A percentile compares a stretch with the other conserved stretches of the same genome.
Conservation (phyloP, 2,329 filamentous ascomycete genomes). For the Chrysoporthe puriensis region DNA sequence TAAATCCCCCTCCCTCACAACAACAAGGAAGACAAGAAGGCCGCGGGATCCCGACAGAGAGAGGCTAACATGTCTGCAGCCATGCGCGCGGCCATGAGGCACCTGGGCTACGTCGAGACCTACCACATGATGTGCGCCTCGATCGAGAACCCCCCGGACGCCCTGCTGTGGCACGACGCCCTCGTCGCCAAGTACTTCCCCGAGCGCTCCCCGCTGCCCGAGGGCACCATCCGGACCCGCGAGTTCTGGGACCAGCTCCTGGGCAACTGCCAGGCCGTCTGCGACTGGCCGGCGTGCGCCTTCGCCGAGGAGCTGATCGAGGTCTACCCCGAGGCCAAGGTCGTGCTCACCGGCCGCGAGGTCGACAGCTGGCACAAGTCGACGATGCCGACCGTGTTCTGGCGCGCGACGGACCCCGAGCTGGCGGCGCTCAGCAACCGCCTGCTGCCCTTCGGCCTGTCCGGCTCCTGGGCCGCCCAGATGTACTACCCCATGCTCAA, state of each 20-base stretch:
- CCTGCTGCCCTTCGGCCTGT: conserved; percentile 49
- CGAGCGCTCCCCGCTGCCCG: conserved; percentile 56
- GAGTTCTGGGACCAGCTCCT: conserved; percentile 72
- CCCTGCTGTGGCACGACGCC: conserved; percentile 72
- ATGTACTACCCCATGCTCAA: conserved; percentile 73
- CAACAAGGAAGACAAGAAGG: too few species aligned
- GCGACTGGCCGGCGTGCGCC: conserved; percentile 69
- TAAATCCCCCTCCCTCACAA: not conserved
- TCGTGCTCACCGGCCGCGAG: conserved; percentile 69
- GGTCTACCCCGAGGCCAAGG: conserved; percentile 73
- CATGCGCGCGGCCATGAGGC: conserved; percentile 66
- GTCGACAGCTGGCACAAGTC: conserved; percentile 66
- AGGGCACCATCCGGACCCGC: conserved; percentile 44
- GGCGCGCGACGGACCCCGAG: conserved; percentile 68
- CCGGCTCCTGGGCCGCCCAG: conserved; percentile 65
- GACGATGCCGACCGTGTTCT: conserved; percentile 69
- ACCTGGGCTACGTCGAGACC: conserved; percentile 68
- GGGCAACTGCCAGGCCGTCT: conserved; percentile 68
- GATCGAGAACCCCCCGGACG: conserved; percentile 70
- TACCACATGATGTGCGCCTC: conserved; percentile 76
- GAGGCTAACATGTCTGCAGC: conserved; percentile 43
- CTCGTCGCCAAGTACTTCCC: conserved; percentile 58
- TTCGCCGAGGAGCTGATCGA: conserved; percentile 73
- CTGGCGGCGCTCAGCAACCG: conserved; percentile 34
- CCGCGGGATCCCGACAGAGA: not conserved